Percentiles rank a stretch among this genome's conserved stretches.
These are phyloP conservation scores for Phytophthora syringae DNA, from an alignment of 352 stramenopile genomes.

Conservation along the genomic window DNA sequence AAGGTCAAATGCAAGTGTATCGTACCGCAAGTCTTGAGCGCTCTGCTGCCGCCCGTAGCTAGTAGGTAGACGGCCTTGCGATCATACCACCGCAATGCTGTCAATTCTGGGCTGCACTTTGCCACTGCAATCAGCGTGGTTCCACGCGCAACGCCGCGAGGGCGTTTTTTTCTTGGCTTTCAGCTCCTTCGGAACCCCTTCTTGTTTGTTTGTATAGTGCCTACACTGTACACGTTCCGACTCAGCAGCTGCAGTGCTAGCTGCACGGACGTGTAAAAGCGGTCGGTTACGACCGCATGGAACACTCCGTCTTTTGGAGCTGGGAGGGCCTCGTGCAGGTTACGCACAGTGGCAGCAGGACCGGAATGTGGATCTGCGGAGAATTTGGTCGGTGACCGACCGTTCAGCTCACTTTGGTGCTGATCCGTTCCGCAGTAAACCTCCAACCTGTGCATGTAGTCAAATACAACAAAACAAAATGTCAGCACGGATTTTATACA, in stretches of 20 bases:
- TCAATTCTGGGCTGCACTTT: slow-evolving; percentile 1
- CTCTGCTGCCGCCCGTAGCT: neutral
- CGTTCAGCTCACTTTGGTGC: slow-evolving; percentile 1
- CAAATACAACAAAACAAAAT: slow-evolving; percentile 1
- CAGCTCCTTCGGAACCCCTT: neutral
- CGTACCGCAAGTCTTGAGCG: slow-evolving; percentile 8
- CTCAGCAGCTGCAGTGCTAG: slow-evolving; percentile 21
- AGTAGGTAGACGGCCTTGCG: neutral
- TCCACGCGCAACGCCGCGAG: neutral
- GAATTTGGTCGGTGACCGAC: neutral
- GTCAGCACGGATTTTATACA: slow-evolving; percentile 1
- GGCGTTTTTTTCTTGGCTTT: neutral
- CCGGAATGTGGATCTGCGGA: slow-evolving; percentile 19
- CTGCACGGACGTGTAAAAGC: slow-evolving; percentile 27
- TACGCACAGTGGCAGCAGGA: slow-evolving; percentile 12
- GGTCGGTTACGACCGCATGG: slow-evolving; percentile 13
- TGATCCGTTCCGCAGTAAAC: slow-evolving; percentile 16
- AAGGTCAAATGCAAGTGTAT: neutral
- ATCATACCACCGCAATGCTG: slow-evolving; percentile 4
- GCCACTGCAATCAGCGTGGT: neutral
- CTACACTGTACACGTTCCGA: slow-evolving; percentile 14
- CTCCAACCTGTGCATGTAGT: slow-evolving; percentile 10
- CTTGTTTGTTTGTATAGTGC: slow-evolving; percentile 8
- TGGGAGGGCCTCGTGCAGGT: slow-evolving; percentile 6
- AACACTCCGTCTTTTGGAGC: neutral